Evolutionary conservation across 371 early-diverging fungal genomes (phyloP).

Genomic region (Haplosporangium sp.): DNA sequence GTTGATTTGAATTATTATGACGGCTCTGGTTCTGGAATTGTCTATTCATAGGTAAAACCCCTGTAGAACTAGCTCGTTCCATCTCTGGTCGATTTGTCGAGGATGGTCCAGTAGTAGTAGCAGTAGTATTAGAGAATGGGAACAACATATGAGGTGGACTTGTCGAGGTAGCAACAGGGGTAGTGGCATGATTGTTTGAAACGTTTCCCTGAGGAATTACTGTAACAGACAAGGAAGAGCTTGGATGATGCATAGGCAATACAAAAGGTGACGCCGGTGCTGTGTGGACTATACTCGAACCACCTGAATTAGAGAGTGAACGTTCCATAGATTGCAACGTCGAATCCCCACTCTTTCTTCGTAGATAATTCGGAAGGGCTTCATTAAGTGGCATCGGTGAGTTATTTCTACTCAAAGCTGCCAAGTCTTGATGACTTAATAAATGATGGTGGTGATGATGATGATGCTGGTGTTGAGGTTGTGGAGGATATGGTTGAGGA

Average conservation of each 20-base stretch:
- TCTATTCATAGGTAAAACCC: slow-evolving; percentile 24
- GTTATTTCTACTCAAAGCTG: slow-evolving; percentile 28
- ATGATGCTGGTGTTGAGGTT: slow-evolving; percentile 19
- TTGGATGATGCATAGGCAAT: slow-evolving; percentile 13
- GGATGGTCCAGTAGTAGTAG: slow-evolving; percentile 3
- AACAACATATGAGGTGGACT: slow-evolving; percentile 27
- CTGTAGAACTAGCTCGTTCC: slow-evolving; percentile 27
- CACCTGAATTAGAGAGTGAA: slow-evolving; percentile 45
- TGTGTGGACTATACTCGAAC: slow-evolving; percentile 14
- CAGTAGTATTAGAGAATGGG: slow-evolving; percentile 3
- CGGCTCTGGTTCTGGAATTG: background rate
- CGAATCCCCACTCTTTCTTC: slow-evolving; percentile 21
- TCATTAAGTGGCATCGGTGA: slow-evolving; percentile 50
- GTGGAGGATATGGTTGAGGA: slow-evolving; percentile 9
- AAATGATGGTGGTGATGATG: slow-evolving; percentile 39
- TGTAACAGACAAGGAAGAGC: background rate
- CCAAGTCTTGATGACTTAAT: slow-evolving; percentile 43
- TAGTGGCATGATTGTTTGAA: slow-evolving; percentile 10
- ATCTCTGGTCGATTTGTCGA: slow-evolving; percentile 17
- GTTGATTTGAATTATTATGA: background rate
- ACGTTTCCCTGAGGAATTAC: background rate
- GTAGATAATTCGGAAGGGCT: slow-evolving; percentile 38
- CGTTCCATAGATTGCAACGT: slow-evolving; percentile 39
- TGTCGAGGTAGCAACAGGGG: background rate
- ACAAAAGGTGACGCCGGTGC: slow-evolving; percentile 35